Evolutionary conservation across 768 basidiomycete genomes (phyloP).

Genomic region (Cystoderma amianthinum): DNA sequence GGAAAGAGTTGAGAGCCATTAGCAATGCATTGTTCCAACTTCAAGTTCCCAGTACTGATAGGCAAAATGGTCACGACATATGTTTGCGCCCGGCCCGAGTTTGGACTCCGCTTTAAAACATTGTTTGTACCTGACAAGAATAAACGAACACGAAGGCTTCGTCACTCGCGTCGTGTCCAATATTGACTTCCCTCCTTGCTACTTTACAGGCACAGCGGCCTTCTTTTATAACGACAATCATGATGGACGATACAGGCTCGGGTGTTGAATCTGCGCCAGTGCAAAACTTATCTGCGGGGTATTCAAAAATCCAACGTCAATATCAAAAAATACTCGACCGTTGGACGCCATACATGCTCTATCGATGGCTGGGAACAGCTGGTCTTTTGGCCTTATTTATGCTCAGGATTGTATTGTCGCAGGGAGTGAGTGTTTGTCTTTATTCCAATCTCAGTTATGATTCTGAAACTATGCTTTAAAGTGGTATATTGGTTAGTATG

Average conservation of each 20-base stretch:
- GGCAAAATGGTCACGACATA: no score
- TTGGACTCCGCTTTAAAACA: no score
- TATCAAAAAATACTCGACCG: slow-evolving; percentile 90
- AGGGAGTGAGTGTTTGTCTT: slow-evolving; percentile 63
- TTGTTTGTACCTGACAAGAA: slow-evolving; percentile 13
- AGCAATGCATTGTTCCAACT: no score
- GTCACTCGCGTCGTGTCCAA: slow-evolving; percentile 5
- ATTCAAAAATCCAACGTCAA: slow-evolving; percentile 56
- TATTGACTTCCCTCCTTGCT: slow-evolving; percentile 10
- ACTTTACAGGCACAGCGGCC: slow-evolving; percentile 6
- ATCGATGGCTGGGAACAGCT: slow-evolving; percentile 80
- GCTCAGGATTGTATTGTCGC: slow-evolving; percentile 77
- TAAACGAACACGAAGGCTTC: slow-evolving; percentile 11
- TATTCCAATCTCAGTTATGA: not conserved
- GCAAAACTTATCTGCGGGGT: slow-evolving; percentile 40
- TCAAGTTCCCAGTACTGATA: no score
- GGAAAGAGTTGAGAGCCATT: no score
- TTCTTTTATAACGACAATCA: slow-evolving; percentile 21
- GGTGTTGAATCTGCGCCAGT: slow-evolving; percentile 38
- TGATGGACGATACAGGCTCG: slow-evolving; percentile 45
- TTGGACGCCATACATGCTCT: slow-evolving; percentile 82
- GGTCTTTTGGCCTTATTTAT: slow-evolving; percentile 72
- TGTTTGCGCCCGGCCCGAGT: no score
- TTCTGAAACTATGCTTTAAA: slow-evolving; percentile 18
- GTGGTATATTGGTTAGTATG: slow-evolving; percentile 87